phyloP scores from a whole-genome alignment of 2,329 filamentous ascomycete species.

The Sclerotinia subarctica region DNA sequence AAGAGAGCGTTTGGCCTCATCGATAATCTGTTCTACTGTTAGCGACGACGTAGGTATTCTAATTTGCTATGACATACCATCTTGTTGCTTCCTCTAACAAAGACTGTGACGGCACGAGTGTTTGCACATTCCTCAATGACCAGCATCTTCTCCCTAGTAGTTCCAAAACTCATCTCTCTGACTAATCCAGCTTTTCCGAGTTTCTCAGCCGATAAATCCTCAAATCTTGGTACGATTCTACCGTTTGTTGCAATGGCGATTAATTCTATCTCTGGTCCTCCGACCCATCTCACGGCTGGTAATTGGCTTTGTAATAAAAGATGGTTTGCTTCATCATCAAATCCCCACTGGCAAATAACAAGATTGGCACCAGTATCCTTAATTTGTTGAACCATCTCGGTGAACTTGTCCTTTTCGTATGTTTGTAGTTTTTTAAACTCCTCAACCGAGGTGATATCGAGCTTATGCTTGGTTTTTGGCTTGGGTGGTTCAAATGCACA shows the following conservation, averaged over 20 bases:
- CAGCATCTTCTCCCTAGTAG: conserved; percentile 98
- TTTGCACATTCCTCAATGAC: conserved; percentile 99
- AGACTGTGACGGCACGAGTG: conserved; percentile 91
- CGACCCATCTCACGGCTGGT: conserved; percentile 95
- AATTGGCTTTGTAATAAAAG: conserved; percentile 92
- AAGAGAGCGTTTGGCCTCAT: conserved; percentile 95
- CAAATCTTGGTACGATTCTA: conserved; percentile 94
- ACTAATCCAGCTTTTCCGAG: conserved; percentile 87
- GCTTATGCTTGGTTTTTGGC: conserved; percentile 99
- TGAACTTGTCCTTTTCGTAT: conserved; percentile 94
- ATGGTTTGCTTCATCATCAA: conserved; percentile 98
- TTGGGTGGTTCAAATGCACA: conserved; percentile 98
- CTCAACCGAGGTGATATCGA: conserved; percentile 94
- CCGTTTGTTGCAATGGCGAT: conserved; percentile 99
- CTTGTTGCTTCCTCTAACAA: conserved; percentile 97
- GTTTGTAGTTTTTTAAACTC: conserved; percentile 97
- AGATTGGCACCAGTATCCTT: conserved; percentile 97
- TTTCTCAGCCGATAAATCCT: conserved; percentile 88
- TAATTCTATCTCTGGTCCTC: conserved; percentile 94
- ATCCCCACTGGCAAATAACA: conserved; percentile 98
- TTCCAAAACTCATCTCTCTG: conserved; percentile 93
- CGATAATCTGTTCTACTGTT: conserved; percentile 72
- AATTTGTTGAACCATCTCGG: conserved; percentile 98
- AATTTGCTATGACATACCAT: conserved; percentile 62
- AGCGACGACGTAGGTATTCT: conserved; percentile 23